Base-by-base conservation (phyloP, 768 basidiomycete genomes). In the Kwoniella mangroviensis region DNA sequence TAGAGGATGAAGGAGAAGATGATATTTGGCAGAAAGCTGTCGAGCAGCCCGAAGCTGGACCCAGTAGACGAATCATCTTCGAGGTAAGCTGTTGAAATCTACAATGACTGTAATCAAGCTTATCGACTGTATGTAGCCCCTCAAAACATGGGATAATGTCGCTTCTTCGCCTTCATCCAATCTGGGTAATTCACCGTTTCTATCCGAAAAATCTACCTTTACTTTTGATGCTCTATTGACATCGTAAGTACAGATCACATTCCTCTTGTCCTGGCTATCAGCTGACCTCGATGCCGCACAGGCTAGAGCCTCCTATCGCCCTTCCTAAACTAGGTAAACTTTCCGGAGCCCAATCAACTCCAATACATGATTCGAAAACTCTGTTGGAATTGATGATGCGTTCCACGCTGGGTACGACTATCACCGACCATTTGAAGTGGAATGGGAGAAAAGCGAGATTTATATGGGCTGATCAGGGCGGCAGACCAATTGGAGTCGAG, bases 331-430 rank as follows among this genome's bases (percentile, higher is more conserved):
- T 69, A 2, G 9, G 49, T 26, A 57, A 51, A 43, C 21, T 55
- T 3, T 21, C 62, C 3, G 41, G 42, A 21, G 0, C 62, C 0
- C 6, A 22, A 21, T n/a, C 69, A 7, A 45, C 21, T 0, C 49
- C 64, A 40, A 51, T 65, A 3, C 62, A 59, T 21, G 68, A 78
- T 51, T 59, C 73, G 13, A 55, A 59, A 15, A 51, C 67, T 0
- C 34, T 77, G 0, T 41, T 79, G 26, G 19, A 54, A 9, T 52
- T 75, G 6, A 64, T 77, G 71, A 70, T 79, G 42, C 68, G 63
- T 4, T 67, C 78, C 11, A 77, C 78, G 1, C 28, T 80, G 51
- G 79, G 79, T 13, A 75, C 75, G 34, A 68, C 60, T 1, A 72
- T 68, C 10, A 72, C 73, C 9, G 70, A 67, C 7, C 1, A 58